These are phyloP conservation scores for Letharia lupina DNA, from an alignment of 495 filamentous ascomycete genomes.

Conservation along the genomic window DNA sequence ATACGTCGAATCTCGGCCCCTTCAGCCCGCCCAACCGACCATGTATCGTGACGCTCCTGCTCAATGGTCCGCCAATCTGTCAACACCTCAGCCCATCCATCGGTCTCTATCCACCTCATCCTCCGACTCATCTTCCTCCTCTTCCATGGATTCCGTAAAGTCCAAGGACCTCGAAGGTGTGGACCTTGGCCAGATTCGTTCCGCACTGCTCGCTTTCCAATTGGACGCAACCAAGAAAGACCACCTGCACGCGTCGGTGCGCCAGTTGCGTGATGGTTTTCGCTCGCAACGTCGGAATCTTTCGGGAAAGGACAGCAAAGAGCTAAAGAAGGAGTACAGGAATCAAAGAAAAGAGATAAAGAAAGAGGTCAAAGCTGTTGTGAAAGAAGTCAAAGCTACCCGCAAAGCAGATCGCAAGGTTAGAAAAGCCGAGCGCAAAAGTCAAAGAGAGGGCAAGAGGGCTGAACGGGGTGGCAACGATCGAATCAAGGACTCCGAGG, in stretches of 20 bases:
- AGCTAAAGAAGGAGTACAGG: conserved; percentile 10
- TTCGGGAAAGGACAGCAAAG: conserved; percentile 7
- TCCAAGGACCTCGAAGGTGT: conserved; percentile 21
- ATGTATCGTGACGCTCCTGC: not conserved
- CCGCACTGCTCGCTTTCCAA: conserved; percentile 17
- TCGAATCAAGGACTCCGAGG: not conserved
- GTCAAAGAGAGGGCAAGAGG: conserved; percentile 10
- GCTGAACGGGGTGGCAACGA: conserved; percentile 1
- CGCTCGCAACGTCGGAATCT: conserved; percentile 9
- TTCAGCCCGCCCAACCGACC: not conserved
- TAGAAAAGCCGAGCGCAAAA: conserved; percentile 13
- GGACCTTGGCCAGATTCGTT: conserved; percentile 11
- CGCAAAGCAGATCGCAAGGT: conserved; percentile 16
- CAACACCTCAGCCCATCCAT: not conserved
- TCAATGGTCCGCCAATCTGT: conserved; percentile 1
- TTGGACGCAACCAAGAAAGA: conserved; percentile 5
- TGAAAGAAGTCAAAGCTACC: conserved; percentile 18
- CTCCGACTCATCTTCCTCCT: conserved; percentile 27
- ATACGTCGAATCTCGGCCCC: conserved; percentile 2
- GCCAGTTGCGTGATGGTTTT: conserved; percentile 17
- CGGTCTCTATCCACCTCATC: conserved; percentile 26
- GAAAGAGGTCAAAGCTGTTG: conserved; percentile 14
- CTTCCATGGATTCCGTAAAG: conserved; percentile 18
- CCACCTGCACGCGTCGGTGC: conserved; percentile 15
- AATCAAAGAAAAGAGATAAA: conserved; percentile 15